A percentile compares a stretch with the other conserved stretches of the same genome.
Evolutionary conservation across 257 asterid genomes (phyloP).

Genomic region (Asclepias syriaca): DNA sequence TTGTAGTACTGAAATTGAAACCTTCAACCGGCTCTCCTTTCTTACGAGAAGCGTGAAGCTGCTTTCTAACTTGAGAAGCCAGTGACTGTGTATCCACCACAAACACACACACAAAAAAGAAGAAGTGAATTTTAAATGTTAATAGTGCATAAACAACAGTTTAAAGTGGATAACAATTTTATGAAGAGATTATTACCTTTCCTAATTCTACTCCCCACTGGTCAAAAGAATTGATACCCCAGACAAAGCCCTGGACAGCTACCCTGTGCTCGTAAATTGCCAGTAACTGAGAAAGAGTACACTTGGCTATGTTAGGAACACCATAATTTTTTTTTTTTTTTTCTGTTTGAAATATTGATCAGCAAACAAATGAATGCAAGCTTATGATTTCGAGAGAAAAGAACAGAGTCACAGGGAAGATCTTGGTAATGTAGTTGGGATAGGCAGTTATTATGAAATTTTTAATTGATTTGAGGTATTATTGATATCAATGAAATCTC

Average conservation of each 20-base stretch:
- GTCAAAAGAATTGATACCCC: conserved; percentile 98
- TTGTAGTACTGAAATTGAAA: conserved; percentile 82
- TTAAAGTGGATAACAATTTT: background rate
- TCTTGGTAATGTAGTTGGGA: background rate
- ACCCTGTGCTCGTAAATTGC: conserved; percentile 94
- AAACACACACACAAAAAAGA: too few species aligned
- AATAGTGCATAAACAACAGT: background rate
- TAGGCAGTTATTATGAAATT: background rate
- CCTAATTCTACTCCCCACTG: conserved; percentile 99
- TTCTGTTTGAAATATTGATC: background rate
- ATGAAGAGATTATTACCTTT: conserved; percentile 46
- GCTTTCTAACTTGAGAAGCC: conserved; percentile 96
- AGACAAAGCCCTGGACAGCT: conserved; percentile 92
- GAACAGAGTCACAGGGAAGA: background rate
- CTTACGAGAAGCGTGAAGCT: conserved; percentile 89
- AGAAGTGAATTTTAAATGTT: too few species aligned
- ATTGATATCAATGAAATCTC: conserved; percentile 14
- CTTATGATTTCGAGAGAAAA: background rate
- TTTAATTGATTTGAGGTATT: background rate
- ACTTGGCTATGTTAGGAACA: conserved; percentile 15
- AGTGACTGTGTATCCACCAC: conserved; percentile 52
- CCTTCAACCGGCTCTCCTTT: conserved; percentile 70
- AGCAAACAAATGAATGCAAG: conserved; percentile 1
- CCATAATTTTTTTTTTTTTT: too few species aligned
- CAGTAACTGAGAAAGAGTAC: conserved; percentile 57